Base-by-base conservation (phyloP, 805 yeast species). In the Schwanniomyces yamadae region DNA sequence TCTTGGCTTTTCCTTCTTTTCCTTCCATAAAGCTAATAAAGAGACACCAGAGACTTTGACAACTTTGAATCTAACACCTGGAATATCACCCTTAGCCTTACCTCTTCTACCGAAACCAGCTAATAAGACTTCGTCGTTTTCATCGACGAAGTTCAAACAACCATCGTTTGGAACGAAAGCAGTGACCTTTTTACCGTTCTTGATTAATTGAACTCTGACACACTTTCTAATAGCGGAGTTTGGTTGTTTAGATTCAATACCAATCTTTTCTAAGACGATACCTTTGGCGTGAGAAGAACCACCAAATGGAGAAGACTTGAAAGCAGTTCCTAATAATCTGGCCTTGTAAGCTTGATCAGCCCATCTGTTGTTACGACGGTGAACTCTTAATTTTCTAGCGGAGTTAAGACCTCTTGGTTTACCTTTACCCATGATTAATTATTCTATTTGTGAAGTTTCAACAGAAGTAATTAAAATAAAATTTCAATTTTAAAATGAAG, bases 21-120 rank as follows among this genome's bases (percentile, higher is more conserved):
- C 99, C 83, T 91, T 93, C 97, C 96, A 93, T 76, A 93, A 84
- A 73, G 99, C 99, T 72, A 90, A 82, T 75, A 93, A 83, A 62
- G 99, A 93, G 66, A 95, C 99, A 86, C 99, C 99, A 62, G 99
- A 87, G 63, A 93, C 99, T 83, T 93, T 93, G 73, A 93, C 99
- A 72, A 93, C 99, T 87, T 93, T 93, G 89, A 93, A 93, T 86
- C 99, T 93, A 71, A 93, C 99, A 88, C 99, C 99, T 75, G 99
- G 99, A 70, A 93, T 91, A 90, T 93, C 99, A 83, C 99, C 99
- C 95, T 93, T 93, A 75, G 99, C 99, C 84, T 93, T 93, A 82
- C 99, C 99, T 84, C 96, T 93, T 81, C 98, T 89, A 88, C 99
- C 99, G 89, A 93, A 93, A 83, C 99, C 99, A 66, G 99, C 98